Percentiles rank a stretch among this genome's conserved stretches.
These are phyloP conservation scores for Carex myosuroides DNA, from an alignment of 176 grass and related monocot genomes.

Conservation along the genomic window DNA sequence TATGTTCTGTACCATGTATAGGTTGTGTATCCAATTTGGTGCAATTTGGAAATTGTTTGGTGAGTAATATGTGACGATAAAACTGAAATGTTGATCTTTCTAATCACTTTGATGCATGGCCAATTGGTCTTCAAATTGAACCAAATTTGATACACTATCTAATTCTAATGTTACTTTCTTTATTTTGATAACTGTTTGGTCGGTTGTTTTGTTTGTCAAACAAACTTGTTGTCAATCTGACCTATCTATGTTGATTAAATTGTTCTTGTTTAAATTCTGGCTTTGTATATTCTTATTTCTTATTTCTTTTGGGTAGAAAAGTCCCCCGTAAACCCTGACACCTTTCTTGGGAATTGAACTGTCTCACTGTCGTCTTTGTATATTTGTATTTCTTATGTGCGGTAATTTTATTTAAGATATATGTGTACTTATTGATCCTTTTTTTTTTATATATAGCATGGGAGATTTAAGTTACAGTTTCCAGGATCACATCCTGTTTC, in stretches of 20 bases:
- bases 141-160: neutral
- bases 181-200: neutral
- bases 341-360: neutral
- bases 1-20: neutral
- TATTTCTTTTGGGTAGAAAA: neutral
- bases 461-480: slow-evolving; percentile 67
- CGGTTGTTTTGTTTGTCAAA: neutral
- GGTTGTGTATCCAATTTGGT: neutral
- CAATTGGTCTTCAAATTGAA: neutral
- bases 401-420: neutral
- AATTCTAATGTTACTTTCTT: neutral
- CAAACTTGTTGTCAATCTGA: neutral
- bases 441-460: slow-evolving; percentile 39
- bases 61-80: neutral
- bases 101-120: neutral
- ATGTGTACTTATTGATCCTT: neutral
- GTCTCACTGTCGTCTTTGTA: neutral
- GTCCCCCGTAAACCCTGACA: neutral
- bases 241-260: neutral
- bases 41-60: neutral
- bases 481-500: slow-evolving; percentile 98
- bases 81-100: neutral
- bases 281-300: neutral
- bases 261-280: neutral
- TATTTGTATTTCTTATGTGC: neutral